Percentiles rank a stretch among this genome's conserved stretches.
Conservation (phyloP, 2,329 filamentous ascomycete genomes). For the Nothophoma quercina region DNA sequence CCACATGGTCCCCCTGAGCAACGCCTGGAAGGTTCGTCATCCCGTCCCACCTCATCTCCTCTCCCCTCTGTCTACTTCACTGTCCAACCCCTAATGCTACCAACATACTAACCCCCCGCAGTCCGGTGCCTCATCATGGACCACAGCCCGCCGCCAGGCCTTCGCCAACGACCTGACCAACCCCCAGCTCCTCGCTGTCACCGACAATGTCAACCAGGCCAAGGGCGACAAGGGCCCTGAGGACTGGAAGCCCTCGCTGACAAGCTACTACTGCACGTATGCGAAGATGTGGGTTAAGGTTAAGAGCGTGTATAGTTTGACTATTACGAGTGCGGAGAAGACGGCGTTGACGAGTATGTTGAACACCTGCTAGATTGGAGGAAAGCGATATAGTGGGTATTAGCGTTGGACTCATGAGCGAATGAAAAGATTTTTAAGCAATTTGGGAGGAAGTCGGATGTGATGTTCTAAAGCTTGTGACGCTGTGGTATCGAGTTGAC, state of each 20-base stretch:
- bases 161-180: conserved; percentile 81
- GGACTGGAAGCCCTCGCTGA: conserved; percentile 70
- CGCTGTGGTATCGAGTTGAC: too few species aligned
- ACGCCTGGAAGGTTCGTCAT: conserved; percentile 71
- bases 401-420: too few species aligned
- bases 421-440: too few species aligned
- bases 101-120: conserved; percentile 36
- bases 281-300: conserved; percentile 79
- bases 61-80: not conserved
- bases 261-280: conserved; percentile 78
- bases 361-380: conserved; percentile 62
- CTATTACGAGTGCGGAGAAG: conserved; percentile 76
- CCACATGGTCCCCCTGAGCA: conserved; percentile 81
- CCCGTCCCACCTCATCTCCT: conserved; percentile 41
- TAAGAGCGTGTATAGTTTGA: conserved; percentile 75
- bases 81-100: not conserved
- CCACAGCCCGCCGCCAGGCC: conserved; percentile 67
- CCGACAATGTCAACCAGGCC: conserved; percentile 74
- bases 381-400: too few species aligned
- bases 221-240: conserved; percentile 81
- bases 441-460: too few species aligned
- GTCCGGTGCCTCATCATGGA: conserved; percentile 78
- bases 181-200: conserved; percentile 82
- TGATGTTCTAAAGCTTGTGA: too few species aligned
- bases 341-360: conserved; percentile 70